These are phyloP conservation scores for Skeletonema tropicum DNA, from an alignment of 108 stramenopile species.

Conservation along the genomic window DNA sequence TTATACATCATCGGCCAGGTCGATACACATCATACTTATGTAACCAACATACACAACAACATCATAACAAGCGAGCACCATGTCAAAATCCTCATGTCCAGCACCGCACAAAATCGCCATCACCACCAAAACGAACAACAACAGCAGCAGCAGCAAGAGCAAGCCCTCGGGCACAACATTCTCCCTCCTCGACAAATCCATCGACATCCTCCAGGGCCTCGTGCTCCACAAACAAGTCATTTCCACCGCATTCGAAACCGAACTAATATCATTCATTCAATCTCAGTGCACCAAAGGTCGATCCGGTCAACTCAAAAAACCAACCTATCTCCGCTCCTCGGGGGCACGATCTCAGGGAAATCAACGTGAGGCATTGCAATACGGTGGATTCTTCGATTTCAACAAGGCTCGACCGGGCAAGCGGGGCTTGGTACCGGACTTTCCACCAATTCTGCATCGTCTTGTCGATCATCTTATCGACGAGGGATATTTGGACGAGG, in stretches of 20 bases:
- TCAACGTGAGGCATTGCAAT: slow-evolving; percentile 42
- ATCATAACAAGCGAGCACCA: too few species aligned
- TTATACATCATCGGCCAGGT: too few species aligned
- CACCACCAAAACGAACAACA: too few species aligned
- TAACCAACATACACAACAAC: too few species aligned
- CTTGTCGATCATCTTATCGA: slow-evolving; percentile 32
- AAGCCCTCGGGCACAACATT: not conserved
- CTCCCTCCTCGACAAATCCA: slow-evolving; percentile 3
- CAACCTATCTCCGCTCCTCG: slow-evolving; percentile 33
- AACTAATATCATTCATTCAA: slow-evolving; percentile 14
- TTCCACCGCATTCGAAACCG: not conserved
- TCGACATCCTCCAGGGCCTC: slow-evolving; percentile 22
- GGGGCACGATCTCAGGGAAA: slow-evolving; percentile 47
- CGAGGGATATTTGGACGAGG: slow-evolving; percentile 18
- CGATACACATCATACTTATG: too few species aligned
- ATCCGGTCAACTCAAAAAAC: slow-evolving; percentile 44
- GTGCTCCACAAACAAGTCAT: slow-evolving; percentile 20
- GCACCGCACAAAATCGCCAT: too few species aligned
- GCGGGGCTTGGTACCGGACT: slow-evolving; percentile 41
- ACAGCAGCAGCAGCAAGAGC: not conserved
- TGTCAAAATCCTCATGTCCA: too few species aligned
- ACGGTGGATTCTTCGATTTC: slow-evolving; percentile 49
- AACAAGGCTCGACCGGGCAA: slow-evolving; percentile 45
- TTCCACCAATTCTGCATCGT: slow-evolving; percentile 31
- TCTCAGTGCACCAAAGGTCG: slow-evolving; percentile 35